Percentiles rank a stretch among this genome's conserved stretches.
Evolutionary conservation across 768 basidiomycete species (phyloP).

Genomic region (Thelephora ganbajun): DNA sequence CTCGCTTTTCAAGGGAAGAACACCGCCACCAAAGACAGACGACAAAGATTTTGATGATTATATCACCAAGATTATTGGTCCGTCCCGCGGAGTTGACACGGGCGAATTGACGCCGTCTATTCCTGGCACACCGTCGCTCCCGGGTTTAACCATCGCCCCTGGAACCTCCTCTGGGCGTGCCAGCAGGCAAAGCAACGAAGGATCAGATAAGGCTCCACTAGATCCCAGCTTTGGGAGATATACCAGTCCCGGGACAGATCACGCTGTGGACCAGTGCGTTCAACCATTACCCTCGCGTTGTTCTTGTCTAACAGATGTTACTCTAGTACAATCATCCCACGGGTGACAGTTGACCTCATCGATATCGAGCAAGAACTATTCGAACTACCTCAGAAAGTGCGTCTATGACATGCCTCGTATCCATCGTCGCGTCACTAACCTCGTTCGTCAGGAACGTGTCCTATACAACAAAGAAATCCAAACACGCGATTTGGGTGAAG

Average conservation of each 20-base stretch:
- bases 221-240: conserved; percentile 33
- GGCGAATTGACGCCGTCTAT: conserved; percentile 60
- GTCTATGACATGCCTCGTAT: background rate
- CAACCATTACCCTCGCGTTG: background rate
- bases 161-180: conserved; percentile 40
- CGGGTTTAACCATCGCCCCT: conserved; percentile 20
- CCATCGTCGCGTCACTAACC: background rate
- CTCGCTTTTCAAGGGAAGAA: background rate
- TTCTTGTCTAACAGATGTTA: conserved; percentile 1
- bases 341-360: conserved; percentile 64
- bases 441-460: conserved; percentile 45
- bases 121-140: conserved; percentile 50
- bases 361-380: conserved; percentile 85
- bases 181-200: conserved; percentile 59
- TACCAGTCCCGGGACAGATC: conserved; percentile 45
- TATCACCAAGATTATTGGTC: conserved; percentile 41
- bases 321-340: conserved; percentile 44
- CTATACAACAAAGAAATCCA: conserved; percentile 80
- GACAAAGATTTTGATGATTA: conserved; percentile 60
- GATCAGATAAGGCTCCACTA: conserved; percentile 31
- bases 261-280: conserved; percentile 55
- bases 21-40: conserved; percentile 6
- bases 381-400: conserved; percentile 79
- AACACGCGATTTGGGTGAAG: conserved; percentile 29
- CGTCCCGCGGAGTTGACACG: conserved; percentile 34